These are phyloP conservation scores for Plasmodium vivax DNA, from an alignment of 169 alveolate genomes.

Conservation along the genomic window DNA sequence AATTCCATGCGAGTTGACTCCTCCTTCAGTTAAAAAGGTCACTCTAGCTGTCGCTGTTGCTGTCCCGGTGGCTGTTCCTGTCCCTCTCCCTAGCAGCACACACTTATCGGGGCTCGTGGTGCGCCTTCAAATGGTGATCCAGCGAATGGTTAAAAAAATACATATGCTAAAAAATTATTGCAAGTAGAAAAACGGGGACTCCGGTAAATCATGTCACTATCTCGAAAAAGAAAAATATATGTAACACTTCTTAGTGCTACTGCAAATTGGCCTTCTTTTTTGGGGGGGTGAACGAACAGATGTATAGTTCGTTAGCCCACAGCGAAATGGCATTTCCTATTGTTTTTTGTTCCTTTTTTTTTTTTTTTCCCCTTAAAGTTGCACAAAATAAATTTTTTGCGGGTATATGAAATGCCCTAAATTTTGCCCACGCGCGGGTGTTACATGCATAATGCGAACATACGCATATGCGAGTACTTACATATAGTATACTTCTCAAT, in stretches of 20 bases:
- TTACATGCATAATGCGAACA: not conserved
- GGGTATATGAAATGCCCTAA: not conserved
- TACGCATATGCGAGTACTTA: not conserved
- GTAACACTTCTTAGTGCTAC: not conserved
- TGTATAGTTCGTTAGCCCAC: not conserved
- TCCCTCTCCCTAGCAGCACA: not conserved
- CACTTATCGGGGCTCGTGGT: not conserved
- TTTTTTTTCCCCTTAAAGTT: not conserved
- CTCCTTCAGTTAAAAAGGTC: not conserved
- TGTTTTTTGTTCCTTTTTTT: not conserved
- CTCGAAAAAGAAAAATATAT: not conserved
- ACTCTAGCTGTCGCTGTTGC: not conserved
- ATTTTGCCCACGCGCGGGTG: not conserved
- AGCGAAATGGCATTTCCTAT: not conserved
- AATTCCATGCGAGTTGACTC: not conserved
- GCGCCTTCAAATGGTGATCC: not conserved
- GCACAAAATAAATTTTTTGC: not conserved
- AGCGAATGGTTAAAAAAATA: not conserved
- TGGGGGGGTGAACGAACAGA: not conserved
- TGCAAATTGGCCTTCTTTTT: not conserved
- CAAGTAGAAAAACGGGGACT: not conserved
- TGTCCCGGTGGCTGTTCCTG: no score
- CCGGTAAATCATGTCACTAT: not conserved
- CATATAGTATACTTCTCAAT: not conserved
- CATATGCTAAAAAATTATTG: not conserved